A percentile compares a stretch with the other conserved stretches of the same genome.
These are phyloP conservation scores for Selaginella tamariscina DNA, from an alignment of 75 land plant genomes.

Conservation along the genomic window DNA sequence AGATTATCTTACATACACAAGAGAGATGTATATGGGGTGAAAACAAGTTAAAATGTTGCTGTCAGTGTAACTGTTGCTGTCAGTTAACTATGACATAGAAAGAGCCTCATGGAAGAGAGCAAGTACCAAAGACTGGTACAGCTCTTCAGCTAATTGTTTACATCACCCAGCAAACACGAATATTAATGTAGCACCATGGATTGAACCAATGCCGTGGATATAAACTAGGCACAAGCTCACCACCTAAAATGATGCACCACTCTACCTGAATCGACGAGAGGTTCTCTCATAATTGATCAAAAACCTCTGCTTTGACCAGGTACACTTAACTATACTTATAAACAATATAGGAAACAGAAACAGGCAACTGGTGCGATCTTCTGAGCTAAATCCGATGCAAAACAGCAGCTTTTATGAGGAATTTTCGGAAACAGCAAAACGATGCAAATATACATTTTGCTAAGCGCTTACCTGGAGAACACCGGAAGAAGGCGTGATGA, in stretches of 20 bases:
- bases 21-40: background rate
- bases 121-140: background rate
- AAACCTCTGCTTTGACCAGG: background rate
- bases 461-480: slow-evolving; percentile 48
- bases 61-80: background rate
- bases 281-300: background rate
- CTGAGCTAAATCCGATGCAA: background rate
- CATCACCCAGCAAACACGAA: slow-evolving; percentile 2
- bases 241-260: background rate
- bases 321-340: background rate
- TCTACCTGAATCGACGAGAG: slow-evolving; percentile 1
- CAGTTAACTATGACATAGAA: background rate
- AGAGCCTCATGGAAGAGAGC: background rate
- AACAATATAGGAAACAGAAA: background rate
- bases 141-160: background rate
- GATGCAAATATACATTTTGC: background rate
- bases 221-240: background rate
- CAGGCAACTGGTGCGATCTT: background rate
- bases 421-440: background rate
- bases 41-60: background rate
- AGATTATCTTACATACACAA: background rate
- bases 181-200: slow-evolving; percentile 1
- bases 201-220: background rate
- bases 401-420: background rate
- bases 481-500: slow-evolving; percentile 54